Evolutionary conservation across 2,329 filamentous ascomycete species (phyloP).

Genomic region (Alternaria arborescens): DNA sequence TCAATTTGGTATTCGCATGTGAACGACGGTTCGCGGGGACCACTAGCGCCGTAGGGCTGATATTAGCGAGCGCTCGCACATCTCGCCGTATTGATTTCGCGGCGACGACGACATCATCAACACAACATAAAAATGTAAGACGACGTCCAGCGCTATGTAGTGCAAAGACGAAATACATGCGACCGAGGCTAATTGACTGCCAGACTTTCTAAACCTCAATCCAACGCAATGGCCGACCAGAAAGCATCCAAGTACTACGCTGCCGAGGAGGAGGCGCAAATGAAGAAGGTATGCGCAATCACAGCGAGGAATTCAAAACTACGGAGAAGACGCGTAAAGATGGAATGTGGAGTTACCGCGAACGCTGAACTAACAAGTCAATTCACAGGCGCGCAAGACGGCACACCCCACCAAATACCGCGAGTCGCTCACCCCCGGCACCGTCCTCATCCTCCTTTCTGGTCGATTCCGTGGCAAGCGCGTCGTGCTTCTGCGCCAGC

Average conservation of each 20-base stretch:
- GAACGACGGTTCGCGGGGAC: conserved; percentile 18
- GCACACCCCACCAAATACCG: conserved; percentile 88
- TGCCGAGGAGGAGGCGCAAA: conserved; percentile 85
- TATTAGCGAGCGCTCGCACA: conserved; percentile 35
- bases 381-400: conserved; percentile 85
- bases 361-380: conserved; percentile 14
- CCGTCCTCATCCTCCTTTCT: conserved; percentile 97
- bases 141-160: not conserved
- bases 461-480: conserved; percentile 99
- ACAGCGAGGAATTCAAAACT: not conserved
- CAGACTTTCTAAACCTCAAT: conserved; percentile 6
- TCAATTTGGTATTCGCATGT: not conserved
- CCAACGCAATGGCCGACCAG: conserved; percentile 55
- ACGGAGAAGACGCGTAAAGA: not conserved
- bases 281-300: conserved; percentile 84
- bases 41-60: conserved; percentile 27
- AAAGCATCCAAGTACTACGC: conserved; percentile 99
- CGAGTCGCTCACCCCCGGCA: conserved; percentile 88
- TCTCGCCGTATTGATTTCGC: conserved; percentile 27
- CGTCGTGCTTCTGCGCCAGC: conserved; percentile 95
- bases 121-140: conserved; percentile 9
- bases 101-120: conserved; percentile 32
- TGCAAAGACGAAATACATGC: not conserved
- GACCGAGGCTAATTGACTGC: conserved; percentile 6
- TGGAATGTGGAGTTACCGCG: not conserved